Evolutionary conservation across 495 filamentous ascomycete genomes (phyloP), one percentile per base, ranked within the genome.

Genomic region (Aspergillus sclerotiicarbonarius): DNA sequence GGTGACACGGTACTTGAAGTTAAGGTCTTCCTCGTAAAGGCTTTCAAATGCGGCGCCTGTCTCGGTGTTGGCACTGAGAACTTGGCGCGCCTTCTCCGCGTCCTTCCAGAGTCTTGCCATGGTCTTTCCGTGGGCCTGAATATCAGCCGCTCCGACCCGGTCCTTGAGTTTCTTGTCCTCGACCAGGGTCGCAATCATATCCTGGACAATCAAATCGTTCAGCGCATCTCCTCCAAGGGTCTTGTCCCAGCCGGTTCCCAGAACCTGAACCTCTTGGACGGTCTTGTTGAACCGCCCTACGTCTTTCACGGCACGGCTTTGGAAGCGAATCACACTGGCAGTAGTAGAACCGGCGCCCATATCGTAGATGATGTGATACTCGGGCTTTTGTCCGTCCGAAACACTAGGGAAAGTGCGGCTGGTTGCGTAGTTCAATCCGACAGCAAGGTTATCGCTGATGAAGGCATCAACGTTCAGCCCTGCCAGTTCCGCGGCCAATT

Each of bases 281-380:
- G 92, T 96, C 80, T 99, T 99, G 77, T 96, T 99, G 81, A 84
- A 95, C 63, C 87, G 88, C 45, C 94, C 92, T 57, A 95, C 76
- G 67, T 96, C 92, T 78, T 97, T 99, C 48, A 98, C 89, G 6
- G 80, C 87, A 62, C 85, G 84, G 66, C 88, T 90, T 69, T 96
- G 92, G 77, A 98, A 96, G 63, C 84, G 88, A 68, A 99, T 67
- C 16, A 99, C 79, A 8, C 92, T 95, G n/a, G 93, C 94, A 56
- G 91, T 96, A 15, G 95, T 90, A n/a, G 91, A 96, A 8, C 94
- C 94, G 65, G 94, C 94, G 57, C 94, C 94, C 92, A 98, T 97
- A 64, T 99, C 95, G 63, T 91, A 98, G 16, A 99, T 84, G 67
- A 99, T 78, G 68, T 99, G 91, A 64, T 89, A 83, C 71, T 99